These are phyloP conservation scores for Mycena latifolia DNA, from an alignment of 768 basidiomycete species.

Conservation along the genomic window DNA sequence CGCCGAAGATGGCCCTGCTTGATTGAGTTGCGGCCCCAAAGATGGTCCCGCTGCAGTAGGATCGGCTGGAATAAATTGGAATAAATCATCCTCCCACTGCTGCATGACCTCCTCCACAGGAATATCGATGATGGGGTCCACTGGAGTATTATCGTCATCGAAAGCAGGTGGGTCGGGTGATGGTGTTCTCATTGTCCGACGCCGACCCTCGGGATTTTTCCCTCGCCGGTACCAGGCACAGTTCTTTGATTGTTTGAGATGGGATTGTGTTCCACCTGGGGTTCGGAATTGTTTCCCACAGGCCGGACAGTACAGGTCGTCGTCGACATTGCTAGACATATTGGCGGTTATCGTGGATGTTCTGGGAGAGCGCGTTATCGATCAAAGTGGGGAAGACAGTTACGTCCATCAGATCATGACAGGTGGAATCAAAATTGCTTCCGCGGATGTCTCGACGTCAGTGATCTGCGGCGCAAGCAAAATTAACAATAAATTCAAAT, in stretches of 20 bases:
- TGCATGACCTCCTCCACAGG: slow-evolving; percentile 4
- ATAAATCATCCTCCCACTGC: slow-evolving; percentile 5
- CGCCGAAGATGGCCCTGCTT: slow-evolving; percentile 3
- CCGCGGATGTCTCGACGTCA: no score
- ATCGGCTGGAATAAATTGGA: slow-evolving; percentile 6
- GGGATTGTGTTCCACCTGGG: background rate
- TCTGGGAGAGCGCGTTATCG: background rate
- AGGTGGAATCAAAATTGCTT: no score
- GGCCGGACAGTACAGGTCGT: slow-evolving; percentile 13
- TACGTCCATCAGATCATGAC: no score
- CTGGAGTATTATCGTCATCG: background rate
- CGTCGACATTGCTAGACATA: background rate
- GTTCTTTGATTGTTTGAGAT: slow-evolving; percentile 1
- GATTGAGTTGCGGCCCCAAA: no score
- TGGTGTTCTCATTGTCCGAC: slow-evolving; percentile 2
- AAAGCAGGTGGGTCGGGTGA: background rate
- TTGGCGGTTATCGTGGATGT: background rate
- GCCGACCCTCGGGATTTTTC: slow-evolving; percentile 24
- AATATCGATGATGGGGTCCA: background rate
- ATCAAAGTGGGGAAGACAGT: background rate
- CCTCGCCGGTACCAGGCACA: slow-evolving; percentile 30
- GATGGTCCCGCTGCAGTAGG: background rate
- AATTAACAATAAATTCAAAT: no score
- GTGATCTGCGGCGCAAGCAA: no score
- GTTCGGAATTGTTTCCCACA: slow-evolving; percentile 2